phyloP scores from a whole-genome alignment of 306 rosid species.

The Vigna trinervia region DNA sequence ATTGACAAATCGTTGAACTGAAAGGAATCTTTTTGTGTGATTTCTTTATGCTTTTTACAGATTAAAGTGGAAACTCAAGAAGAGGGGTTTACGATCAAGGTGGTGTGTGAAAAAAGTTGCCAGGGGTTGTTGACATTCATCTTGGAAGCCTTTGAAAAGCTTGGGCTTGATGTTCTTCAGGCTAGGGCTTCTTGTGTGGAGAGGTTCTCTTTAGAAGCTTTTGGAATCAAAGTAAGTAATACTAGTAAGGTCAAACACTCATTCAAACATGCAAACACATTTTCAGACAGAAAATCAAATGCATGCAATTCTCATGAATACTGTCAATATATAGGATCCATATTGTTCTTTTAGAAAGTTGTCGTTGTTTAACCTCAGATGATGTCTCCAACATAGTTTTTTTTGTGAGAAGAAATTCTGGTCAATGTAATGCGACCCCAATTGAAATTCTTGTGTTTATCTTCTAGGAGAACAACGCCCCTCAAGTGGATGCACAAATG shows the following conservation, averaged over 20 bases:
- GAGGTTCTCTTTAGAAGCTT: slow-evolving; percentile 55
- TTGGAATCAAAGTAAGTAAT: slow-evolving; percentile 48
- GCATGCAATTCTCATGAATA: not conserved
- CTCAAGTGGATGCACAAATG: slow-evolving; percentile 42
- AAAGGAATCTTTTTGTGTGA: slow-evolving; percentile 7
- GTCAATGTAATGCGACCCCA: not conserved
- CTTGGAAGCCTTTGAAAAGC: slow-evolving; percentile 65
- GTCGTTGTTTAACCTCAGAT: too few relatives aligned
- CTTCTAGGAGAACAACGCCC: slow-evolving; percentile 37
- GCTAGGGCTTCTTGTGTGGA: slow-evolving; percentile 64
- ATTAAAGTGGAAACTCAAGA: slow-evolving; percentile 55
- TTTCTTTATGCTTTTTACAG: slow-evolving; percentile 29
- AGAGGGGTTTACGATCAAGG: slow-evolving; percentile 53
- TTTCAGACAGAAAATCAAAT: not conserved
- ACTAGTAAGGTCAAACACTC: slow-evolving; percentile 4
- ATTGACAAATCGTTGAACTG: not conserved
- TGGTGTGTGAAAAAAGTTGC: slow-evolving; percentile 49
- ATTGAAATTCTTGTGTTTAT: not conserved
- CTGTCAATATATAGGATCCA: not conserved
- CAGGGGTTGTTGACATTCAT: slow-evolving; percentile 59
- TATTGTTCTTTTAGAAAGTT: too few relatives aligned
- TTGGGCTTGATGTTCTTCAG: slow-evolving; percentile 60
- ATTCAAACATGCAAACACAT: not conserved
- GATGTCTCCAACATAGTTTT: too few relatives aligned
- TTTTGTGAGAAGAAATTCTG: too few relatives aligned